Base-by-base conservation (phyloP, 129 eudicot species). In the Erigeron canadensis region DNA sequence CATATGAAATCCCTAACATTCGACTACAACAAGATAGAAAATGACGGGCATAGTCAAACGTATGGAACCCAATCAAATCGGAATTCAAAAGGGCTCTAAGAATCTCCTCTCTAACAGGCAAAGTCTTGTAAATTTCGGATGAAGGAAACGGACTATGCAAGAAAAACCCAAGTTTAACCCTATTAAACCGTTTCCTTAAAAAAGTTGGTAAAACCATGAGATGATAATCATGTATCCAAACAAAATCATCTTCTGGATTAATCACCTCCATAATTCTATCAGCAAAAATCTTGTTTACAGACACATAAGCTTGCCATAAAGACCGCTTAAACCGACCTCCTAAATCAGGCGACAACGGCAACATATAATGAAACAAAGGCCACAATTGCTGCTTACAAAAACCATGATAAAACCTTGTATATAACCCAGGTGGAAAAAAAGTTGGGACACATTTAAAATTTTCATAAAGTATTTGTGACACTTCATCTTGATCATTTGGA, bases 121-220 rank as follows among this genome's bases (percentile, higher is more conserved):
- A 69, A 38, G 93, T 89, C 76, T 81, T 86, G 48, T 89, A 89
- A 46, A 89, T 89, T 61, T 89, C 94, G 0, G 96, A 89, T 0
- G 96, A 89, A 2, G 96, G 96, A 65, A 89, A 89, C 8, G 96
- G 96, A 63, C 96, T 89, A 37, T 89, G 96, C 28, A 89, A 76
- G 78, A 89, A 89, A 71, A 89, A 89, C 43, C 96, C 96, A 1
- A 89, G 90, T 54, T 84, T 89, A 8, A 87, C 90, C 70, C 87
- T 73, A 66, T 86, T 86, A 50, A 89, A 89, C 59, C 96, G 51
- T 72, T 84, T 89, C 77, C 94, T 82, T 72, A 89, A 77, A 80
- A 89, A 89, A 0, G 94, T 89, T 8, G 96, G 96, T 53, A 89
- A 78, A 7, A 81, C 88, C 90, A 87, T 87, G 3, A 89, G 86